A percentile compares a stretch with the other conserved stretches of the same genome.
These are phyloP conservation scores for Claviceps monticola DNA, from an alignment of 2,329 filamentous ascomycete species.

Conservation along the genomic window DNA sequence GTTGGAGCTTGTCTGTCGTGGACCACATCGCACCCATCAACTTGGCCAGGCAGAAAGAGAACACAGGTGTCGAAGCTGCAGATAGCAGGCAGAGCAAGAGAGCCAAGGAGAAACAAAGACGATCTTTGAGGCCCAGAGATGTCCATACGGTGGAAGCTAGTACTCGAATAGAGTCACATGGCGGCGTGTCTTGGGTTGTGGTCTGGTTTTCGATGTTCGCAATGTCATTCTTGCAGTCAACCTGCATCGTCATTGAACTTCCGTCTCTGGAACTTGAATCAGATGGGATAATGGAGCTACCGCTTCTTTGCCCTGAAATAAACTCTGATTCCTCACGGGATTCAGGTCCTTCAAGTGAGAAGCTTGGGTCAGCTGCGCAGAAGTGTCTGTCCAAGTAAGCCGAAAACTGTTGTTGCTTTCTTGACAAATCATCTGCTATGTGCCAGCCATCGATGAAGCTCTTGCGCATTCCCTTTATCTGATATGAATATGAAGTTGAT, in stretches of 20 bases:
- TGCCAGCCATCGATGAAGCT: slow-evolving; percentile 27
- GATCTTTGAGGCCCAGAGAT: slow-evolving; percentile 36
- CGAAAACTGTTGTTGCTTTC: slow-evolving; percentile 2
- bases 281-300: not conserved
- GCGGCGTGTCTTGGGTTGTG: not conserved
- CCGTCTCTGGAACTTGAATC: not conserved
- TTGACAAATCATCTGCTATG: not conserved
- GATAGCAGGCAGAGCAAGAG: slow-evolving; percentile 48
- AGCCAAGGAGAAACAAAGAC: slow-evolving; percentile 42
- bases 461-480: slow-evolving; percentile 40
- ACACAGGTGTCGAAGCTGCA: slow-evolving; percentile 55
- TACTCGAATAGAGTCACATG: not conserved
- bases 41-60: slow-evolving; percentile 62
- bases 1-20: slow-evolving; percentile 28
- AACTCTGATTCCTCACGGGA: not conserved
- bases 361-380: not conserved
- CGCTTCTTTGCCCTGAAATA: not conserved
- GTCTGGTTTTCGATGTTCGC: not conserved
- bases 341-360: not conserved
- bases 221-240: not conserved
- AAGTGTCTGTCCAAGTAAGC: slow-evolving; percentile 4
- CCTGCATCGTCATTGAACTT: not conserved
- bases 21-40: slow-evolving; percentile 59
- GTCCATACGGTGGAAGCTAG: slow-evolving; percentile 52
- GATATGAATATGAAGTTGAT: not conserved